These are phyloP conservation scores for Hypsizygus marmoreus DNA, from an alignment of 768 basidiomycete species.

Conservation along the genomic window DNA sequence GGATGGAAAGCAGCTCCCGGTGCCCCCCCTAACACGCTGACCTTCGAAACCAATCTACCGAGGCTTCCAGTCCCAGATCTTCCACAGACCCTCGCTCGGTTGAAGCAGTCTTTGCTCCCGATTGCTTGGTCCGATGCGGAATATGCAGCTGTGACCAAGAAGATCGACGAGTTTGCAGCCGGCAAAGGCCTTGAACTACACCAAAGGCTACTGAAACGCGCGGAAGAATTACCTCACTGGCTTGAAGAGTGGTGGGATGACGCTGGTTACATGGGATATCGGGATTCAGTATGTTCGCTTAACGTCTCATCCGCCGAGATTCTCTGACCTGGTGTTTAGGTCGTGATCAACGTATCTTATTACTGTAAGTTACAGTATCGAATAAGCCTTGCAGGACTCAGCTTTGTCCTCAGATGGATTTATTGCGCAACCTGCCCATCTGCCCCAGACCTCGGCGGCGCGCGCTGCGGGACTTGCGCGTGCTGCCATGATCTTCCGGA, in stretches of 20 bases:
- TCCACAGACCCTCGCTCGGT: slow-evolving; percentile 58
- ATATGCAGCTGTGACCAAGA: slow-evolving; percentile 50
- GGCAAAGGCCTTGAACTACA: slow-evolving; percentile 62
- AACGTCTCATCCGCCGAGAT: neutral
- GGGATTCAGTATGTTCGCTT: slow-evolving; percentile 67
- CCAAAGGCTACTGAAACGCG: slow-evolving; percentile 55
- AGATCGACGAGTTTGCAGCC: slow-evolving; percentile 67
- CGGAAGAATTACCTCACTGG: slow-evolving; percentile 71
- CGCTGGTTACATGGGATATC: slow-evolving; percentile 75
- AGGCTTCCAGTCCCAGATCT: slow-evolving; percentile 78
- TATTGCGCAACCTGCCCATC: slow-evolving; percentile 60
- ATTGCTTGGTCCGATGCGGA: slow-evolving; percentile 69
- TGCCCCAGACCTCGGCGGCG: slow-evolving; percentile 56
- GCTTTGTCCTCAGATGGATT: slow-evolving; percentile 67
- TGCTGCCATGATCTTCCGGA: slow-evolving; percentile 73
- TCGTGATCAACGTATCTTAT: slow-evolving; percentile 92
- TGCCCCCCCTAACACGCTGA: slow-evolving; percentile 50
- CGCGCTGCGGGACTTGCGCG: slow-evolving; percentile 76
- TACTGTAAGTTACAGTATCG: slow-evolving; percentile 60
- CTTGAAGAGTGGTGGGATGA: slow-evolving; percentile 97
- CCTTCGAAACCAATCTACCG: slow-evolving; percentile 66
- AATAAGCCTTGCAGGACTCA: neutral
- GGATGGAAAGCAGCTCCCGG: slow-evolving; percentile 79
- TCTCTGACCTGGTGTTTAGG: slow-evolving; percentile 32
- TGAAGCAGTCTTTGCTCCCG: slow-evolving; percentile 73